Evolutionary conservation across 768 basidiomycete genomes (phyloP), one percentile per base, ranked within the genome.

Genomic region (Clitopilus hobsonii): DNA sequence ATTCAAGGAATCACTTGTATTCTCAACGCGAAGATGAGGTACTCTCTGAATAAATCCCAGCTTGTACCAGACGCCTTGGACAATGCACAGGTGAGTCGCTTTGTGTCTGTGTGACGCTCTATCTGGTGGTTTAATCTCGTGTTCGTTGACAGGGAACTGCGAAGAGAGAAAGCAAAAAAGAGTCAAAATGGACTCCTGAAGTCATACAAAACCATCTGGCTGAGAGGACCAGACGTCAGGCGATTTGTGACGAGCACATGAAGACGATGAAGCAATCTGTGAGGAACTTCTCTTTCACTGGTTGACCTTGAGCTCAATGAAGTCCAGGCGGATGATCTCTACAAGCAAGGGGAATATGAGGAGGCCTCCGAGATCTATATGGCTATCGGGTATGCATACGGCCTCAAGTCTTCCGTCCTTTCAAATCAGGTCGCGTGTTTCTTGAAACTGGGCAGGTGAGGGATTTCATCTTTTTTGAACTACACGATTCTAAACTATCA

Each of bases 381-480:
- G 5, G 49, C 56, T 8, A 71, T 70, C 0, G 67, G 71, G 20
- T 60, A 62, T 2, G 41, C 68, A 1, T 66, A 67, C 58, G 67
- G 68, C n/a, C 66, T 68, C 11, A 72, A 74, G 41, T 62, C 70
- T 4, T 58, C 61, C 0, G 66, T 74, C 27, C 63, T 68, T 55
- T 69, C 74, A 36, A 69, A 71, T 50, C 61, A 75, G 8, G 68
- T 74, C 28, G 71, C 65, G 1, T 67, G 68, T 0, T 72, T 72
- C 54, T 54, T 75, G 7, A 75, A 75, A 54, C 57, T 74, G 1
- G n/a, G n/a, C n/a, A n/a, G 60, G 67, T 48, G 66, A 66, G 67
- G 71, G 57, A 54, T 68, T 54, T 16, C 36, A 16, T 22, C 20
- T 49, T 11, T 6, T 13, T 18, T 49, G 0, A 20, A 16, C 26